These are phyloP conservation scores for Didymella pomorum DNA, from an alignment of 2,329 filamentous ascomycete species.

Conservation along the genomic window DNA sequence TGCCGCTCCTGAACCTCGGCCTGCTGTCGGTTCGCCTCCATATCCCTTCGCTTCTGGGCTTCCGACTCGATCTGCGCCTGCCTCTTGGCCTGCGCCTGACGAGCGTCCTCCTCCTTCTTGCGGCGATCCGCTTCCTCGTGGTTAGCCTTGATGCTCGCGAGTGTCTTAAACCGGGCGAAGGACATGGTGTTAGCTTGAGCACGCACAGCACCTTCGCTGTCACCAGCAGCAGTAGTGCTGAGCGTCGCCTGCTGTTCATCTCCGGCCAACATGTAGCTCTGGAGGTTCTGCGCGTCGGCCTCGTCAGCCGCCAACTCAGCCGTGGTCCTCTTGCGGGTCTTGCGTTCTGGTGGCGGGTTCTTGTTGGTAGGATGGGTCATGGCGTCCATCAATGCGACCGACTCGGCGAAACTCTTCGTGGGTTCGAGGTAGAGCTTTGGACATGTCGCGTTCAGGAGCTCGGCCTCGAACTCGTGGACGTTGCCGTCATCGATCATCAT, in stretches of 20 bases:
- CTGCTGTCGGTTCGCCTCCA: constrained; percentile 44
- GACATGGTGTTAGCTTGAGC: constrained; percentile 80
- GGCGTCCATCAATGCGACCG: constrained; percentile 73
- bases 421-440: constrained; percentile 81
- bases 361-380: constrained; percentile 80
- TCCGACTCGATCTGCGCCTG: constrained; percentile 50
- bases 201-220: constrained; percentile 71
- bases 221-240: constrained; percentile 64
- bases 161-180: constrained; percentile 90
- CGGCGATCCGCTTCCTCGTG: constrained; percentile 73
- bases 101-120: constrained; percentile 60
- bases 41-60: constrained; percentile 45
- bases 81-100: constrained; percentile 48
- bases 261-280: constrained; percentile 90
- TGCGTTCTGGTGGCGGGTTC: constrained; percentile 79
- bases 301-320: constrained; percentile 96
- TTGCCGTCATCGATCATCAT: constrained; percentile 80
- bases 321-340: constrained; percentile 89
- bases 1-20: constrained; percentile 54
- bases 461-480: constrained; percentile 76
- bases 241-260: constrained; percentile 79
- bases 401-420: constrained; percentile 72
- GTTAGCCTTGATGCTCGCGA: constrained; percentile 82
- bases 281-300: constrained; percentile 84
- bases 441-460: constrained; percentile 76